A percentile compares a stretch with the other conserved stretches of the same genome.
Conservation (phyloP, 371 early-diverging fungal species). For the Quaeritorhiza haematococci region DNA sequence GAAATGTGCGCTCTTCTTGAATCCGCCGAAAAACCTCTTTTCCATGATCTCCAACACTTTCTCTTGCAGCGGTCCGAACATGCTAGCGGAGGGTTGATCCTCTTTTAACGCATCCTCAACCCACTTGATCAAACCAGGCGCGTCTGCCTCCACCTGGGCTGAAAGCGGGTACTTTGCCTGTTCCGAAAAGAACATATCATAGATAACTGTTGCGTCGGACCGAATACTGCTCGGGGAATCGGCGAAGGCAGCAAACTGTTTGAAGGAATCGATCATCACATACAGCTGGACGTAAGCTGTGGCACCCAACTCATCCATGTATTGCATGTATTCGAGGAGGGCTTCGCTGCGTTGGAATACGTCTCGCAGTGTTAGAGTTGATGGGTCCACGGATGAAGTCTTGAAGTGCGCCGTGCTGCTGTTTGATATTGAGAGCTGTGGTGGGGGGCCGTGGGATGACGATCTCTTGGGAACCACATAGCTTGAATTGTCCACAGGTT, state of each 20-base stretch:
- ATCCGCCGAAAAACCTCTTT: background rate
- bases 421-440: background rate
- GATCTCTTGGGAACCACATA: too few relatives aligned
- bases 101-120: too few relatives aligned
- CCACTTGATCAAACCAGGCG: too few relatives aligned
- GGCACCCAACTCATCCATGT: background rate
- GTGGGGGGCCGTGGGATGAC: background rate
- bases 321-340: conserved; percentile 4
- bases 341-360: background rate
- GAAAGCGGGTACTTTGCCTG: background rate
- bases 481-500: too few relatives aligned
- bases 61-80: background rate
- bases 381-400: too few relatives aligned
- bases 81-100: background rate
- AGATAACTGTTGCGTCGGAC: background rate
- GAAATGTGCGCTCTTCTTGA: background rate
- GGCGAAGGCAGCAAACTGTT: background rate
- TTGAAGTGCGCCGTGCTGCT: too few relatives aligned
- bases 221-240: background rate
- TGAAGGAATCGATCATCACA: background rate
- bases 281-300: background rate
- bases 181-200: background rate
- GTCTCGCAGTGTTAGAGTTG: background rate
- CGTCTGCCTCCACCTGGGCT: too few relatives aligned
- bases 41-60: background rate